phyloP scores from a whole-genome alignment of 78 protist species.

The Dictyostelium firmibasis region DNA sequence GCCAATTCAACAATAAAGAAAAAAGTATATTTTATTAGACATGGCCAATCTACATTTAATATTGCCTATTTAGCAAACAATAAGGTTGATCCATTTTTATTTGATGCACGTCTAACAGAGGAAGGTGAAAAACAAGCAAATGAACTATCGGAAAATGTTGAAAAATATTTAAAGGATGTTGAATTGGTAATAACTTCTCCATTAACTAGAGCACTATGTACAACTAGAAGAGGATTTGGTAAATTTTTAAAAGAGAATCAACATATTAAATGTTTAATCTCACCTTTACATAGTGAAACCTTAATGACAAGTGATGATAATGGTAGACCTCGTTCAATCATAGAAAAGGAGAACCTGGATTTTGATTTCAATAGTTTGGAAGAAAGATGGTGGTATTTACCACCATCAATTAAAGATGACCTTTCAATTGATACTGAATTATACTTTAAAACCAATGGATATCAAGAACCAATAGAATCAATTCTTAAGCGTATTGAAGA shows the following conservation, averaged over 20 bases:
- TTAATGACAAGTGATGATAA: conserved; percentile 54
- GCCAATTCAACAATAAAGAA: not conserved
- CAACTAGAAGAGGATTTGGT: conserved; percentile 53
- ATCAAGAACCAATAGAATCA: conserved; percentile 16
- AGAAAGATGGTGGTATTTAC: conserved; percentile 68
- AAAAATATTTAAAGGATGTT: not conserved
- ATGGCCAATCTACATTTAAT: conserved; percentile 72
- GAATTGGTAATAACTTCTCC: conserved; percentile 37
- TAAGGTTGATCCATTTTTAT: conserved; percentile 29
- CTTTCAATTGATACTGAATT: conserved; percentile 26
- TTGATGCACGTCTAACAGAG: conserved; percentile 56
- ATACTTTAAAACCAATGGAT: conserved; percentile 56
- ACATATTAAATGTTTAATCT: not conserved
- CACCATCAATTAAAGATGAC: conserved; percentile 25
- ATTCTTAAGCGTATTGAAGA: not conserved
- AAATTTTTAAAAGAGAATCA: not conserved
- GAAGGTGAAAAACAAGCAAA: conserved; percentile 51
- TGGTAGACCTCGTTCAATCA: conserved; percentile 28
- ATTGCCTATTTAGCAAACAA: conserved; percentile 16
- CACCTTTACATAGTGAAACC: conserved; percentile 5
- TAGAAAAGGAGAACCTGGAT: conserved; percentile 30
- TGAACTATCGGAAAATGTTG: not conserved
- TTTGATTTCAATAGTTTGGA: conserved; percentile 12
- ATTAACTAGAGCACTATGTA: conserved; percentile 50
- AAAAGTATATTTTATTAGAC: conserved; percentile 58